Percentiles rank a stretch among this genome's conserved stretches.
These are phyloP conservation scores for Paramecium bursaria DNA, from an alignment of 73 alveolate genomes.

Conservation along the genomic window DNA sequence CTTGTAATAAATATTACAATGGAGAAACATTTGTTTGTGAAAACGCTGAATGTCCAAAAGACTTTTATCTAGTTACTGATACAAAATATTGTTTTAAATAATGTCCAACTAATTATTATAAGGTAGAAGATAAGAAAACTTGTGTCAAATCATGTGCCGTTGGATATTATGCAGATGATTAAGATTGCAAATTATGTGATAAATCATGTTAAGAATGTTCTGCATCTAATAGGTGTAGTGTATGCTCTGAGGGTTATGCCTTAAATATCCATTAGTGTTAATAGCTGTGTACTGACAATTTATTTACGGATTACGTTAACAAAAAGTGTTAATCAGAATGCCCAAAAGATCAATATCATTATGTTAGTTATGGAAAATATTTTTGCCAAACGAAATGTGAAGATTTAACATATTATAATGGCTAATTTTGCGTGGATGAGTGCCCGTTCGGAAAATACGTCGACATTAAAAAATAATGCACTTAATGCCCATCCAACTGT, in stretches of 20 bases:
- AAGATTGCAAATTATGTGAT: not conserved
- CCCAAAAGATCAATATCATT: slow-evolving; percentile 5
- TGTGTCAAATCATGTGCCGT: not conserved
- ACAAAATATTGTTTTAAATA: not conserved
- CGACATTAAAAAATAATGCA: not conserved
- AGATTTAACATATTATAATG: not conserved
- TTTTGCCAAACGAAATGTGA: not conserved
- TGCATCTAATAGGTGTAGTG: not conserved
- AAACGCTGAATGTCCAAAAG: no score
- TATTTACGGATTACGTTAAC: not conserved
- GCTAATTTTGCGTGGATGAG: not conserved
- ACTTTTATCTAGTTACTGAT: slow-evolving; percentile 11
- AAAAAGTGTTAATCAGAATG: slow-evolving; percentile 1
- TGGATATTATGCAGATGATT: slow-evolving; percentile 27
- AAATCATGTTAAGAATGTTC: not conserved
- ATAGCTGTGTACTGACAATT: no score
- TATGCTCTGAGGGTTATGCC: no score
- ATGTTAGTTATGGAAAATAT: not conserved
- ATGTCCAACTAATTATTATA: not conserved
- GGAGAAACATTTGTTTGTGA: no score
- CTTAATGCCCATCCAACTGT: not conserved
- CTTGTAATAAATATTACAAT: no score
- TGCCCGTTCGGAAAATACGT: not conserved
- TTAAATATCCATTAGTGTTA: no score
- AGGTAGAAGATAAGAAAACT: not conserved